Evolutionary conservation across 495 filamentous ascomycete species (phyloP), one percentile per base, ranked within the genome.

Genomic region (Aspergillus carlsbadensis): DNA sequence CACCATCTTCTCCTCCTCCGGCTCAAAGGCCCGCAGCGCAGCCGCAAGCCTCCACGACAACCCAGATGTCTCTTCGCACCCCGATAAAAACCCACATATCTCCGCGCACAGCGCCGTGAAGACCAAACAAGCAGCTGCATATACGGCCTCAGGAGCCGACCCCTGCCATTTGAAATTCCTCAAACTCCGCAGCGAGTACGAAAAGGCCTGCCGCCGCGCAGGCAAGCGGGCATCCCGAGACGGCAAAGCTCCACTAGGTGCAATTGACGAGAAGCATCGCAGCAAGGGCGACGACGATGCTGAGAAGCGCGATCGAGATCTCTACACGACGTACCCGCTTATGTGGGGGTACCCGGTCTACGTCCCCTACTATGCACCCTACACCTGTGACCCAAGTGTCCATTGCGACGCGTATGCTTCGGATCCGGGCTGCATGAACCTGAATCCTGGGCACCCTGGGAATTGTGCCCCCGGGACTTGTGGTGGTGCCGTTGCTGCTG

Each of bases 51-150:
- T 78, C 10, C 73, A 75, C 57, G 81, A 86, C 62, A 74, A 82
- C 59, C 61, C 67, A 10, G 79, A 81, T 10, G 80, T 84, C 56
- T 75, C 72, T 1, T 78, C 84, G 17, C 62, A 82, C 41, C 78
- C 83, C 4, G 80, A 79, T 54, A 83, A 79, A 48, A 84, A 82
- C 59, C 82, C 85, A 1, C 89, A 93, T 68, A 88, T 93, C 68
- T 86, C 82, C 6, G 75, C 86, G 0, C 89, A 93, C 76, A 89
- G 83, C 67, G 72, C 73, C 20, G 71, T 80, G 26, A 71, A 70
- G 6, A 44, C 46, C n/a, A 33, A 52, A 47, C 50, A 60, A 20
- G 20, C 15, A 2, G 14, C 3, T 1, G 33, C 48, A 11, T 17
- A 26, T 4, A 20, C 34, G 33, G 7, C 13, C 6, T 10, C 10